These are phyloP conservation scores for Sporormia fimetaria DNA, from an alignment of 495 filamentous ascomycete genomes.

Conservation along the genomic window DNA sequence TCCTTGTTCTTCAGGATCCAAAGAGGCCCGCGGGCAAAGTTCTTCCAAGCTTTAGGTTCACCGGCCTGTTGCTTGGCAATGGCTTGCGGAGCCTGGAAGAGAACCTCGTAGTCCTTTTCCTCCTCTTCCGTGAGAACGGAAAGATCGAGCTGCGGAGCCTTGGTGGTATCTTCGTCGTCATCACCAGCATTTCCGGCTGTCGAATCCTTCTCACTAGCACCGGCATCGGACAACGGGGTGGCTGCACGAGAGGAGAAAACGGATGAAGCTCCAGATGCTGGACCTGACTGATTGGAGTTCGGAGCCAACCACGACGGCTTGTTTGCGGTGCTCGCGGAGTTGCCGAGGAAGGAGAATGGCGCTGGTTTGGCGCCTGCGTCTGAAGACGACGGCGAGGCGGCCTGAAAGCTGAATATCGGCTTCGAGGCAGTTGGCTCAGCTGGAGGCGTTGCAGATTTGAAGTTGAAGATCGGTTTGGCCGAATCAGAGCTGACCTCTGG, in stretches of 20 bases:
- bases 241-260: conserved; percentile 10
- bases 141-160: neutral
- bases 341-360: neutral
- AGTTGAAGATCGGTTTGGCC: neutral
- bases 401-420: conserved; percentile 1
- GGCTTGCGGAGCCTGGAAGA: conserved; percentile 4
- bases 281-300: neutral
- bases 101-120: conserved; percentile 6
- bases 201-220: conserved; percentile 7
- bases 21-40: conserved; percentile 1
- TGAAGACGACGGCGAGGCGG: conserved; percentile 1
- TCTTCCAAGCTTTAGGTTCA: conserved; percentile 7
- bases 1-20: conserved; percentile 13
- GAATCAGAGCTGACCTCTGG: too few relatives aligned
- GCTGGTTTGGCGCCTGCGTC: neutral
- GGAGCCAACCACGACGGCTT: neutral
- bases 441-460: neutral
- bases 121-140: conserved; percentile 6
- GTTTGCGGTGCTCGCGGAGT: neutral
- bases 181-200: neutral
- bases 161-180: conserved; percentile 2
- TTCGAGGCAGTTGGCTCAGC: neutral
- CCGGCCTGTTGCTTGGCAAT: conserved; percentile 4
- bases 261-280: conserved; percentile 1
- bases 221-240: conserved; percentile 10